Conservation (phyloP, 169 alveolate species). For the Plasmodium vivax region DNA sequence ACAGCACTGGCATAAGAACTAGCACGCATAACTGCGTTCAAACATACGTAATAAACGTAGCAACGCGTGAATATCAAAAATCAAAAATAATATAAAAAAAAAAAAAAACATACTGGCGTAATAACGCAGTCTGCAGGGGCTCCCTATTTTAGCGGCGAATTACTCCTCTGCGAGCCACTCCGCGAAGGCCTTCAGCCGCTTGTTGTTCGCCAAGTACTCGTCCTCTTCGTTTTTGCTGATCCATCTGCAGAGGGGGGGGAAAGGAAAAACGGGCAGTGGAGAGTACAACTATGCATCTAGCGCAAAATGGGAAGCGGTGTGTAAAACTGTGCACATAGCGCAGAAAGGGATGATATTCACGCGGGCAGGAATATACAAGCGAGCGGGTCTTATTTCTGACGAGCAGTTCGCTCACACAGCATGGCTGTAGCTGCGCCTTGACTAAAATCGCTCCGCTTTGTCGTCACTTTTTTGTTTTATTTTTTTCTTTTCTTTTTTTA, state of each 20-base stretch:
- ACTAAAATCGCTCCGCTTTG: neutral
- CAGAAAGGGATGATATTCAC: neutral
- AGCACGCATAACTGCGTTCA: neutral
- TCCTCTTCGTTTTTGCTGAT: constrained; percentile 24
- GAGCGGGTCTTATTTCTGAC: neutral
- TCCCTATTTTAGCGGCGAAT: neutral
- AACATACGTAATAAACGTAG: neutral
- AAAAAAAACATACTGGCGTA: neutral
- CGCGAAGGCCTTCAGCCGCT: constrained; percentile 70
- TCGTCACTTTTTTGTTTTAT: neutral
- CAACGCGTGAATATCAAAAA: neutral
- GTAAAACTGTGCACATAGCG: neutral
- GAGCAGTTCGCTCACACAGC: neutral
- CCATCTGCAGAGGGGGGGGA: constrained; percentile 41
- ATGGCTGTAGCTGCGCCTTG: neutral
- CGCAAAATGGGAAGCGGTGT: too few species aligned
- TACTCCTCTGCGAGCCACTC: constrained; percentile 70
- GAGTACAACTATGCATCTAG: neutral
- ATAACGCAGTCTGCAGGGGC: neutral
- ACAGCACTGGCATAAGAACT: neutral
- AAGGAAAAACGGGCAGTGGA: neutral
- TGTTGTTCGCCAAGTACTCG: constrained; percentile 46
- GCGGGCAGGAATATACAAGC: neutral
- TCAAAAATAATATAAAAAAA: neutral
- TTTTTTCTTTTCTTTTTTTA: neutral